Evolutionary conservation across 2,329 filamentous ascomycete species (phyloP).

Genomic region (Colletotrichum endophyticum): DNA sequence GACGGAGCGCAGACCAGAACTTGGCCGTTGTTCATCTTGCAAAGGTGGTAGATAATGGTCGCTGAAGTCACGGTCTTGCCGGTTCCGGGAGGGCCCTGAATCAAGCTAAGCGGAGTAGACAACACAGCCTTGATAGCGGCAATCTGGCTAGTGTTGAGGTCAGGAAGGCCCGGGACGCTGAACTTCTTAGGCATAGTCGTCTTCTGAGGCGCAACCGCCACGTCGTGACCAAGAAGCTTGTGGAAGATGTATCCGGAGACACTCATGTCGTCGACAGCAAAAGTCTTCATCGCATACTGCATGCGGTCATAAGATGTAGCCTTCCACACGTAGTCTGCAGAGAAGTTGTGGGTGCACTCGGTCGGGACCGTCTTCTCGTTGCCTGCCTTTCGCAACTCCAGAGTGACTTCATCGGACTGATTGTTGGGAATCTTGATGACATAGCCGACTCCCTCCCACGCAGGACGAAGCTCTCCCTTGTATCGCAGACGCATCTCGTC

Average conservation of each 20-base stretch:
- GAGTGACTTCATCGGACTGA: slow-evolving; percentile 95
- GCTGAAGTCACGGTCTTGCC: slow-evolving; percentile 99
- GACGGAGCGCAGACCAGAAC: slow-evolving; percentile 97
- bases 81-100: slow-evolving; percentile 95
- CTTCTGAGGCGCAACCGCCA: slow-evolving; percentile 94
- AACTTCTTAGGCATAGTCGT: slow-evolving; percentile 96
- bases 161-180: slow-evolving; percentile 90
- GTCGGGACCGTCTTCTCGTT: slow-evolving; percentile 97
- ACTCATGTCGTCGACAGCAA: slow-evolving; percentile 96
- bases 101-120: slow-evolving; percentile 91
- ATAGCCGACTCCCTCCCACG: slow-evolving; percentile 98
- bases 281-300: slow-evolving; percentile 99
- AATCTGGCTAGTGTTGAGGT: slow-evolving; percentile 94
- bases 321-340: slow-evolving; percentile 99
- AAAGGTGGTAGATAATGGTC: slow-evolving; percentile 97
- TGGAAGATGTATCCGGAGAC: slow-evolving; percentile 99
- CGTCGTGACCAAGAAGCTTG: slow-evolving; percentile 92
- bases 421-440: slow-evolving; percentile 99
- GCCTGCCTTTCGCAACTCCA: slow-evolving; percentile 91
- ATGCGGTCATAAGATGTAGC: slow-evolving; percentile 99
- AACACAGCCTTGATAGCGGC: slow-evolving; percentile 95
- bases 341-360: slow-evolving; percentile 97
- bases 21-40: slow-evolving; percentile 92
- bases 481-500: slow-evolving; percentile 99
- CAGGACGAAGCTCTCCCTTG: slow-evolving; percentile 87